These are phyloP conservation scores for Exophiala calicioides DNA, from an alignment of 2,329 filamentous ascomycete species.

Conservation along the genomic window DNA sequence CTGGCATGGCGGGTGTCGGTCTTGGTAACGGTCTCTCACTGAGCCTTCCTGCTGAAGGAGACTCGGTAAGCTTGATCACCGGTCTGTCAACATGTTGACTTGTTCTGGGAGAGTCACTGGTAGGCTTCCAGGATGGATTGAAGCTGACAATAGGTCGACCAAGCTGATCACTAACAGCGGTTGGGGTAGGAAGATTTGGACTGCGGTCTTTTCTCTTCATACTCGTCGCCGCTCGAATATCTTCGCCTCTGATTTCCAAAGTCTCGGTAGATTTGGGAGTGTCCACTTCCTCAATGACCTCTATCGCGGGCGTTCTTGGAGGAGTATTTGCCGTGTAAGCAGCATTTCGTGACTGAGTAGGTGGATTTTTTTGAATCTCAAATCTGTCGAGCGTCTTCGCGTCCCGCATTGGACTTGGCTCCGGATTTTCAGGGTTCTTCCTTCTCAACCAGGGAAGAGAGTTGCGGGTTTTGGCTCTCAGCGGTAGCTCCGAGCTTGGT, in stretches of 20 bases:
- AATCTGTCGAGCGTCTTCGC: conserved; percentile 54
- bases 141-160: conserved; percentile 98
- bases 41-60: conserved; percentile 2
- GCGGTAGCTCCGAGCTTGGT: too few species aligned
- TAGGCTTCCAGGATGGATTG: conserved; percentile 71
- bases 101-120: conserved; percentile 40
- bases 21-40: conserved; percentile 19
- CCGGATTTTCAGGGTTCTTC: conserved; percentile 45
- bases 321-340: conserved; percentile 70
- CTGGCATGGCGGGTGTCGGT: conserved; percentile 10
- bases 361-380: conserved; percentile 83
- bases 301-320: conserved; percentile 30
- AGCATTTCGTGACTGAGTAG: conserved; percentile 78
- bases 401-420: conserved; percentile 35
- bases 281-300: conserved; percentile 35
- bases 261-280: conserved; percentile 68
- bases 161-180: conserved; percentile 84
- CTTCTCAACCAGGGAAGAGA: conserved; percentile 52
- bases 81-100: conserved; percentile 31
- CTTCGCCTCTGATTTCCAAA: conserved; percentile 79
- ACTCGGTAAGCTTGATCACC: conserved; percentile 27
- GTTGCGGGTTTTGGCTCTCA: conserved; percentile 64
- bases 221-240: conserved; percentile 86
- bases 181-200: conserved; percentile 80
- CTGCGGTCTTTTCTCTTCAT: conserved; percentile 86